A percentile compares a stretch with the other conserved stretches of the same genome.
Evolutionary conservation across 768 basidiomycete genomes (phyloP).

Genomic region (Lactarius evosmus): DNA sequence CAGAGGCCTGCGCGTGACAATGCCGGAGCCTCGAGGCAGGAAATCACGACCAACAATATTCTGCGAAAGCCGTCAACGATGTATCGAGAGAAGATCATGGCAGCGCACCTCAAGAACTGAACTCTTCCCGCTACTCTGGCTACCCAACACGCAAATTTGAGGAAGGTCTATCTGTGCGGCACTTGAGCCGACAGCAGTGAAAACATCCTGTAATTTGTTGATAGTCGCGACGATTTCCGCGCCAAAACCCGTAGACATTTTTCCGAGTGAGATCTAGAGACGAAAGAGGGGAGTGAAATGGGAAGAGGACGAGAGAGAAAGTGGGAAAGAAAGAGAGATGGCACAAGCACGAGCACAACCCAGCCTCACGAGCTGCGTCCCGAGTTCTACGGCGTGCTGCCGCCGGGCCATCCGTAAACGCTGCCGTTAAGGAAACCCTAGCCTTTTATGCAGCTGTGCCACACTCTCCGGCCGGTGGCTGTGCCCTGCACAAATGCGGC

Average conservation of each 20-base stretch:
- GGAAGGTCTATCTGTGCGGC: slow-evolving; percentile 83
- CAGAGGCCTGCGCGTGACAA: slow-evolving; percentile 94
- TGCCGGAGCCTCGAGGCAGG: slow-evolving; percentile 97
- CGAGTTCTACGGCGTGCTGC: background rate
- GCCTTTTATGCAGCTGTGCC: slow-evolving; percentile 1
- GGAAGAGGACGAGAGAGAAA: background rate
- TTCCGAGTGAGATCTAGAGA: slow-evolving; percentile 13
- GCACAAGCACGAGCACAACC: slow-evolving; percentile 1
- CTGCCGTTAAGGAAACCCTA: background rate
- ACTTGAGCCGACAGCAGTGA: slow-evolving; percentile 76
- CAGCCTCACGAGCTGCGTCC: background rate
- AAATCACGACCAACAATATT: slow-evolving; percentile 99
- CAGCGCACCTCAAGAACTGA: slow-evolving; percentile 81
- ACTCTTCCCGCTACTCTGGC: slow-evolving; percentile 92
- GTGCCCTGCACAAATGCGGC: background rate
- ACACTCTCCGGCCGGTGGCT: slow-evolving; percentile 2
- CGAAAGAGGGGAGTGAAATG: slow-evolving; percentile 17
- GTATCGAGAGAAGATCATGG: background rate
- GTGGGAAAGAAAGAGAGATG: background rate
- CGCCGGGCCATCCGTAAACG: background rate
- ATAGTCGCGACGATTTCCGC: slow-evolving; percentile 76
- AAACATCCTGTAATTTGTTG: slow-evolving; percentile 91
- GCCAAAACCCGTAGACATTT: slow-evolving; percentile 62
- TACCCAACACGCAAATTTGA: slow-evolving; percentile 88
- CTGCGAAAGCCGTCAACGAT: slow-evolving; percentile 41